These are phyloP conservation scores for Phytophthora pinifolia DNA, from an alignment of 352 stramenopile species.

Conservation along the genomic window DNA sequence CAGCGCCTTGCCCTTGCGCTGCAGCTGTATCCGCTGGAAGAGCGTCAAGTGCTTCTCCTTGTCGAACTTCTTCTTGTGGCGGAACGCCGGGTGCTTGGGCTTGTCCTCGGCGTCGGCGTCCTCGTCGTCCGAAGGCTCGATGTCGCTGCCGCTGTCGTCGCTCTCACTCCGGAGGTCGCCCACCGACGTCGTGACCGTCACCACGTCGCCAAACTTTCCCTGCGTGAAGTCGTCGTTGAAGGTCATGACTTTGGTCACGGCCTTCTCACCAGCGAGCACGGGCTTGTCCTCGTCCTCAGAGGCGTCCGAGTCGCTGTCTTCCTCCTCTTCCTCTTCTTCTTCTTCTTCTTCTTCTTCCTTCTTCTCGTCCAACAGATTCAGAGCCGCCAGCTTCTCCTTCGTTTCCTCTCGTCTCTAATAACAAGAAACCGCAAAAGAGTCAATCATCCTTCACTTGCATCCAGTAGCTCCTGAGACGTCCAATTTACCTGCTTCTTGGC, in stretches of 20 bases:
- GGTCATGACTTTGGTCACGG: slow-evolving; percentile 66
- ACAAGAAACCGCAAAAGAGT: not conserved
- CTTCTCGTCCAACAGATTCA: slow-evolving; percentile 58
- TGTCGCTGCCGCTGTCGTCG: slow-evolving; percentile 70
- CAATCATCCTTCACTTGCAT: too few relatives aligned
- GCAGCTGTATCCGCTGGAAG: slow-evolving; percentile 89
- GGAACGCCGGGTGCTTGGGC: slow-evolving; percentile 27
- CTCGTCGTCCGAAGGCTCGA: slow-evolving; percentile 52
- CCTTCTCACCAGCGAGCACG: slow-evolving; percentile 24
- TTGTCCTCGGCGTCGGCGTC: slow-evolving; percentile 25
- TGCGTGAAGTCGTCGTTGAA: slow-evolving; percentile 86
- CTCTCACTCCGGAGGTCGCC: slow-evolving; percentile 78
- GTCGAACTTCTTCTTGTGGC: slow-evolving; percentile 39
- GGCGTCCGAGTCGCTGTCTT: slow-evolving; percentile 34
- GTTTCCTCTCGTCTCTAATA: slow-evolving; percentile 68
- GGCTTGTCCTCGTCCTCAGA: slow-evolving; percentile 34
- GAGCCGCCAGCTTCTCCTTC: slow-evolving; percentile 58
- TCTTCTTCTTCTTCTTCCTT: slow-evolving; percentile 29
- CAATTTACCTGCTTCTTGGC: slow-evolving; percentile 67
- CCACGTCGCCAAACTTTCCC: slow-evolving; percentile 84
- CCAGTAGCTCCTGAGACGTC: not conserved
- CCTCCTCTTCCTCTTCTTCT: slow-evolving; percentile 33
- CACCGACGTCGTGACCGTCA: slow-evolving; percentile 84
- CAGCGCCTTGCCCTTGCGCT: slow-evolving; percentile 78
- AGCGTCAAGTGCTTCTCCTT: slow-evolving; percentile 75